These are phyloP conservation scores for Linum lewisii DNA, from an alignment of 345 rosid genomes.

Conservation along the genomic window DNA sequence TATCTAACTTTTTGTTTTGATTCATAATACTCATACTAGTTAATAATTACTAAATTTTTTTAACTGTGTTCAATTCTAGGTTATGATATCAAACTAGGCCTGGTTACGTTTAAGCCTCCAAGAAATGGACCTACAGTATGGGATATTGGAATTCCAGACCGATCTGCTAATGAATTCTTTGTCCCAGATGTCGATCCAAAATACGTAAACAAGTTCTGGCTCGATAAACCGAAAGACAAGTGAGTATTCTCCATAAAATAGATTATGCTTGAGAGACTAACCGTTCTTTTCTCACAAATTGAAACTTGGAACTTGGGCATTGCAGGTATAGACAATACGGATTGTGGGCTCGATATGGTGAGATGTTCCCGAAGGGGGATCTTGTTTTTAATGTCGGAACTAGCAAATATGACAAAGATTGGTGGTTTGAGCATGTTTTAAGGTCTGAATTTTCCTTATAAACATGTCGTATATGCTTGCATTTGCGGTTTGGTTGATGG, in stretches of 20 bases:
- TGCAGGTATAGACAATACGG: constrained; percentile 76
- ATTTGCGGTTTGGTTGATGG: too few species aligned
- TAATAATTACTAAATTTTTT: not conserved
- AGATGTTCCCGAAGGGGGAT: constrained; percentile 41
- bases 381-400: constrained; percentile 35
- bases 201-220: constrained; percentile 33
- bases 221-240: constrained; percentile 23
- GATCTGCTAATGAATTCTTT: constrained; percentile 60
- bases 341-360: constrained; percentile 54
- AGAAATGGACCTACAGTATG: constrained; percentile 79
- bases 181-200: constrained; percentile 54
- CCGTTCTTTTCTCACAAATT: not conserved
- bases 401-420: constrained; percentile 38
- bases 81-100: constrained; percentile 29
- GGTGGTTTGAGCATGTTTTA: constrained; percentile 77
- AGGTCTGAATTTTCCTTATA: constrained; percentile 23
- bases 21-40: not conserved
- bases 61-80: constrained; percentile 26
- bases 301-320: not conserved
- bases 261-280: not conserved
- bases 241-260: constrained; percentile 1
- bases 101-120: constrained; percentile 46
- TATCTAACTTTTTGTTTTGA: not conserved
- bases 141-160: constrained; percentile 79
- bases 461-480: not conserved